Conservation (phyloP, 805 yeast species). For the Yarrowia sp. region DNA sequence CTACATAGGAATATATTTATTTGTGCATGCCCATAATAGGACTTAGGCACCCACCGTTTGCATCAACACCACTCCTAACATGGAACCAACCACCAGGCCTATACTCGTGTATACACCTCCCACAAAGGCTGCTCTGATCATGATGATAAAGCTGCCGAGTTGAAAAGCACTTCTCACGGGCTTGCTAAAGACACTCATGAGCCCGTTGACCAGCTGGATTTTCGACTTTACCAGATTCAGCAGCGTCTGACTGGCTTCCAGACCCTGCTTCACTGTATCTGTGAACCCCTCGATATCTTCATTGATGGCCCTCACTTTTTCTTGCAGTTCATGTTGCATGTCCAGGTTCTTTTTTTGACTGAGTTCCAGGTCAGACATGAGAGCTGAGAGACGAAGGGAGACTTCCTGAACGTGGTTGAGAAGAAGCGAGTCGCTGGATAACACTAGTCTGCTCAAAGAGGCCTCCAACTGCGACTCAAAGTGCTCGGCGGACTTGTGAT, state of each 20-base stretch:
- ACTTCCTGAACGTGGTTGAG: slow-evolving; percentile 1
- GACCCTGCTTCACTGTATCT: slow-evolving; percentile 18
- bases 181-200: slow-evolving; percentile 7
- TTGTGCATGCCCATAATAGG: too few species aligned
- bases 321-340: slow-evolving; percentile 9
- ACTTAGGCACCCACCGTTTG: not conserved
- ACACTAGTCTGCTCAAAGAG: not conserved
- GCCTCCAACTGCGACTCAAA: not conserved
- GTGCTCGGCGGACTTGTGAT: not conserved
- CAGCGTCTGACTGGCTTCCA: slow-evolving; percentile 23
- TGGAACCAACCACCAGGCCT: slow-evolving; percentile 7
- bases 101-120: slow-evolving; percentile 14
- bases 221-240: slow-evolving; percentile 5
- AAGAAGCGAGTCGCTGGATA: not conserved
- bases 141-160: slow-evolving; percentile 7
- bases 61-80: not conserved
- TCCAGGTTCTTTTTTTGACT: not conserved
- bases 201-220: slow-evolving; percentile 12
- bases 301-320: not conserved
- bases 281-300: slow-evolving; percentile 18
- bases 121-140: slow-evolving; percentile 5
- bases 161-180: slow-evolving; percentile 21
- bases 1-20: slow-evolving; percentile 22
- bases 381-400: not conserved
- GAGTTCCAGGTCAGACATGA: slow-evolving; percentile 7